Evolutionary conservation across 768 basidiomycete genomes (phyloP).

Genomic region (Lentinula sp.): DNA sequence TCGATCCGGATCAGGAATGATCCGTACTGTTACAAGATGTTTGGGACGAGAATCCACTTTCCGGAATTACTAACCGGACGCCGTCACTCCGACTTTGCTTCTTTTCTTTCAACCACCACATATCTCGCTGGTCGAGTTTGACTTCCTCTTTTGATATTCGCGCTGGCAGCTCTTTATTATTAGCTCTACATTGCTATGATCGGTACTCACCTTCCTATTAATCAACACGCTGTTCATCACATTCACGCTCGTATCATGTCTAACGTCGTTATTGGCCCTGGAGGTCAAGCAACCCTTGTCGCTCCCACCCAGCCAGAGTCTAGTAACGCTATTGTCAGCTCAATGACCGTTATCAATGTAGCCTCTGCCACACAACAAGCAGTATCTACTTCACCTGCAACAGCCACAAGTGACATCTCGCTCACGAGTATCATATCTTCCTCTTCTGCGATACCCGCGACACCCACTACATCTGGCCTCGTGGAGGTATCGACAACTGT

Average conservation of each 20-base stretch:
- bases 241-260: constrained; percentile 2
- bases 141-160: neutral
- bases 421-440: neutral
- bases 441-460: neutral
- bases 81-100: neutral
- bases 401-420: neutral
- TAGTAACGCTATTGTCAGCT: neutral
- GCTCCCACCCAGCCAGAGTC: neutral
- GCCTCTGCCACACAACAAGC: neutral
- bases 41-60: neutral
- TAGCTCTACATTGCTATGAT: neutral
- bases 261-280: constrained; percentile 3
- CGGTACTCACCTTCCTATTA: neutral
- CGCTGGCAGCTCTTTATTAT: neutral
- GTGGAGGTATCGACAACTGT: neutral
- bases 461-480: neutral
- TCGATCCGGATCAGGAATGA: no score
- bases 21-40: no score
- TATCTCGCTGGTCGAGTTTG: neutral
- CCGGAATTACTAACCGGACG: no score
- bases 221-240: constrained; percentile 6
- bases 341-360: neutral
- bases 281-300: neutral
- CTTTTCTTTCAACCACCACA: neutral
- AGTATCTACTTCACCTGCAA: neutral